Conservation (phyloP, 345 rosid species). For the Leavenworthia alabamica region DNA sequence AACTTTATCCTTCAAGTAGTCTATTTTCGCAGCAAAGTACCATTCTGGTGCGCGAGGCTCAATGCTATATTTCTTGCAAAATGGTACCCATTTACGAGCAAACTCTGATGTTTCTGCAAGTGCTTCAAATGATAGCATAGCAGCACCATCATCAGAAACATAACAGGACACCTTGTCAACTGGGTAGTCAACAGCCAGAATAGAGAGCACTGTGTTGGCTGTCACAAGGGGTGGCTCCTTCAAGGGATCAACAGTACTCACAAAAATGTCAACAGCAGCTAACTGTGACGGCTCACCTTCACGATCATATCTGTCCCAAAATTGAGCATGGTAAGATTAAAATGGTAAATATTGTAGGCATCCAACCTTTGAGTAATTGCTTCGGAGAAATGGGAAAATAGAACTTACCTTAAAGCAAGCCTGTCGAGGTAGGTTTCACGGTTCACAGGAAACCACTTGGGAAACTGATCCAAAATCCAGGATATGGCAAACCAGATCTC, state of each 20-base stretch:
- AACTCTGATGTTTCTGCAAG: too few relatives aligned
- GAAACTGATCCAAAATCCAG: conserved; percentile 97
- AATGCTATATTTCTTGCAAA: too few relatives aligned
- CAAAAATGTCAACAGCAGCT: conserved; percentile 89
- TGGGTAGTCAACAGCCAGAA: too few relatives aligned
- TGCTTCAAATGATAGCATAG: too few relatives aligned
- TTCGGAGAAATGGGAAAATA: neutral
- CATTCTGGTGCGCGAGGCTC: too few relatives aligned
- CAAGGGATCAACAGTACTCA: conserved; percentile 93
- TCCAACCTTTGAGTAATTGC: neutral
- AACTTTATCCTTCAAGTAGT: too few relatives aligned
- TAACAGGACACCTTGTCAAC: too few relatives aligned
- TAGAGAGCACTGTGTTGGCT: too few relatives aligned
- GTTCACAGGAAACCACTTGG: conserved; percentile 88
- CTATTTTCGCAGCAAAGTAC: too few relatives aligned
- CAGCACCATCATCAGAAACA: too few relatives aligned
- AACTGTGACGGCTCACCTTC: conserved; percentile 91
- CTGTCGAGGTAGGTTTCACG: conserved; percentile 96
- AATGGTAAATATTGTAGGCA: neutral
- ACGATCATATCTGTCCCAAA: conserved; percentile 59
- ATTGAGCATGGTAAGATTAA: neutral
- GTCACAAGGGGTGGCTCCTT: conserved; percentile 97
- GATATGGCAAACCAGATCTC: conserved; percentile 97
- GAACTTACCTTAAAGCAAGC: conserved; percentile 66
- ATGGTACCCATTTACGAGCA: too few relatives aligned